Percentiles rank a stretch among this genome's conserved stretches.
Evolutionary conservation across 306 rosid genomes (phyloP).

Genomic region (Vicia sativa): DNA sequence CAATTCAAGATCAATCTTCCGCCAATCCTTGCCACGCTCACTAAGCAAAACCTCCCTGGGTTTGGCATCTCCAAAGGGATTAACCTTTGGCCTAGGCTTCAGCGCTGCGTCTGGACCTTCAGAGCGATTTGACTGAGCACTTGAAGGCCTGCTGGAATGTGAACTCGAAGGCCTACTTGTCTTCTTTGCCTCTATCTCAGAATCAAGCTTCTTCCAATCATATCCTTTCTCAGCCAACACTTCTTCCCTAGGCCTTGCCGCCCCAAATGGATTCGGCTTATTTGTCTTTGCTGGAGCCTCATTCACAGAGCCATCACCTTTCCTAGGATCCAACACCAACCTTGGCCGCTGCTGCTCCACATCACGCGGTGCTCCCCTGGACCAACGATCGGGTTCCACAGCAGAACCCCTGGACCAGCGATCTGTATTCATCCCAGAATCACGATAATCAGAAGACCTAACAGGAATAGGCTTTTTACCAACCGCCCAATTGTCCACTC

Average conservation of each 20-base stretch:
- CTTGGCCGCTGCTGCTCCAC: conserved; percentile 70
- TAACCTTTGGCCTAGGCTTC: conserved; percentile 73
- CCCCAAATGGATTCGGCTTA: conserved; percentile 84
- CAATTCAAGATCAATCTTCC: conserved; percentile 86
- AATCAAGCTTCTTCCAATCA: conserved; percentile 91
- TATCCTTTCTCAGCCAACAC: conserved; percentile 88
- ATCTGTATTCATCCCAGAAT: conserved; percentile 63
- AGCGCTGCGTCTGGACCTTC: conserved; percentile 65
- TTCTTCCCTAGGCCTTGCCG: conserved; percentile 93
- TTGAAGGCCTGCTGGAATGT: conserved; percentile 89
- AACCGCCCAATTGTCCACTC: conserved; percentile 74
- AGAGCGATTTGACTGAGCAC: conserved; percentile 87
- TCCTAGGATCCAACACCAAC: conserved; percentile 77
- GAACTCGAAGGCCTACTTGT: conserved; percentile 83
- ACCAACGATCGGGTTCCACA: conserved; percentile 79
- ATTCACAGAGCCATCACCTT: conserved; percentile 44
- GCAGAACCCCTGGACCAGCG: conserved; percentile 69
- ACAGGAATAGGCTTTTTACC: conserved; percentile 59
- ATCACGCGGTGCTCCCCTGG: conserved; percentile 33
- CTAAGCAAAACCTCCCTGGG: conserved; percentile 91
- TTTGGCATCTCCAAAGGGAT: conserved; percentile 96
- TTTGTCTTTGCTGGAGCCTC: conserved; percentile 56
- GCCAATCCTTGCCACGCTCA: conserved; percentile 89
- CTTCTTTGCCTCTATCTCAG: conserved; percentile 82
- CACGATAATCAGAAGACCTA: conserved; percentile 77